Evolutionary conservation across 2,329 filamentous ascomycete genomes (phyloP), one percentile per base, ranked within the genome.

Genomic region (Claviceps sp.): DNA sequence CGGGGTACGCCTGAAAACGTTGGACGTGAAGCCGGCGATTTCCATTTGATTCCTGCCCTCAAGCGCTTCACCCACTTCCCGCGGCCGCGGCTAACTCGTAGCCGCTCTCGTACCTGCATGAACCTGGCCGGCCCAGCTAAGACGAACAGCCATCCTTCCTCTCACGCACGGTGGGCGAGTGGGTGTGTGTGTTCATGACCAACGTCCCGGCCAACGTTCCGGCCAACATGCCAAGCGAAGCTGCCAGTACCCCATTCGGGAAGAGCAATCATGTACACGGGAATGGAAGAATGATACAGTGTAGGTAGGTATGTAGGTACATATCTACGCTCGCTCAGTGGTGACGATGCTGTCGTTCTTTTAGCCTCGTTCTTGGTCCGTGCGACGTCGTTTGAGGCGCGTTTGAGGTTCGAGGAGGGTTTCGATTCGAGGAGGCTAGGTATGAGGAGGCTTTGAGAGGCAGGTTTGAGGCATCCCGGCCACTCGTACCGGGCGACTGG

Each of bases 51-150:
- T 8, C 43, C 14, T 45, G 43, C 16, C 24, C 43, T 9, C 3
- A 43, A 20, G 11, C 20, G 14, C 47, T 13, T 26, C 9, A 30
- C 3, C 22, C 38, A 14, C 18, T 24, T 49, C 42, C 24, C 37
- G 47, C 47, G 44, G 45, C 50, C 46, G 30, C 30, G 30, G 30
- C 30, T 34, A 34, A 43, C 30, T 48, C 20, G 42, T 40, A 44
- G 45, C 45, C n/a, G 22, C 45, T 49, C 44, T 47, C 47, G 53
- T 54, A 53, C 53, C 53, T 54, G 53, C 53, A 54, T 49, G 40
- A 43, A 20, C 40, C 37, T 51, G 47, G 44, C 30, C 9, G 30
- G 9, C 30, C 30, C 30, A 34, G 30, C 30, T 11, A 34, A 34
- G 30, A 34, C 30, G 30, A 34, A 34, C 30, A 34, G 30, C 30